phyloP scores from a whole-genome alignment of 2,329 filamentous ascomycete species.

The Phoma sp. region DNA sequence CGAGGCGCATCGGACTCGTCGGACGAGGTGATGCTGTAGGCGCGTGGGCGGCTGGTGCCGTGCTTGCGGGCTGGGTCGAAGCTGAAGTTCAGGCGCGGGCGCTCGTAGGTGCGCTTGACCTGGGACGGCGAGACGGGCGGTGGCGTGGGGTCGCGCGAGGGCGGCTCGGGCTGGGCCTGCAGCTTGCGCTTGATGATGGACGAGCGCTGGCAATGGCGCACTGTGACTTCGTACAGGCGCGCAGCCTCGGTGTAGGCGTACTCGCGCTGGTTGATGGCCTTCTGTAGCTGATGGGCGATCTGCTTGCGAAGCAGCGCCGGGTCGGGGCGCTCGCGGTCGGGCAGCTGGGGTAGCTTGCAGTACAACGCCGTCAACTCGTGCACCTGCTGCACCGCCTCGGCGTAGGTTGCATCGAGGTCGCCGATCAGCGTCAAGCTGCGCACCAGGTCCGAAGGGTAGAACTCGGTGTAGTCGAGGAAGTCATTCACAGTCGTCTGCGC shows the following conservation, averaged over 20 bases:
- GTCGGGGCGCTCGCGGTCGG: slow-evolving; percentile 50
- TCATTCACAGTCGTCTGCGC: slow-evolving; percentile 70
- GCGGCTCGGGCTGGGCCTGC: slow-evolving; percentile 64
- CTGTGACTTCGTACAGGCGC: slow-evolving; percentile 62
- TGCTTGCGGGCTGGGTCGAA: slow-evolving; percentile 34
- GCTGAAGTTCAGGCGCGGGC: slow-evolving; percentile 39
- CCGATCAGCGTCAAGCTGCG: slow-evolving; percentile 68
- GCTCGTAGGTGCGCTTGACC: slow-evolving; percentile 30
- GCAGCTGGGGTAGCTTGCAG: slow-evolving; percentile 58
- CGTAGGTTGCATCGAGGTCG: slow-evolving; percentile 55
- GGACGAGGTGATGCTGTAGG: slow-evolving; percentile 20
- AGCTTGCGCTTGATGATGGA: slow-evolving; percentile 67
- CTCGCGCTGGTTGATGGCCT: slow-evolving; percentile 62
- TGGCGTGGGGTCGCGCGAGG: slow-evolving; percentile 66
- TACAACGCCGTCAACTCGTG: slow-evolving; percentile 57
- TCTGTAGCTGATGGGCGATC: slow-evolving; percentile 62
- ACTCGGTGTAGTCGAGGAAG: slow-evolving; percentile 72
- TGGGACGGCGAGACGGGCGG: slow-evolving; percentile 52
- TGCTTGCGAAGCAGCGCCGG: slow-evolving; percentile 59
- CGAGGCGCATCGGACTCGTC: slow-evolving; percentile 26
- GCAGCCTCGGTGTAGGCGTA: slow-evolving; percentile 62
- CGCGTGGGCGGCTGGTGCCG: slow-evolving; percentile 24
- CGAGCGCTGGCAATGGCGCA: slow-evolving; percentile 63
- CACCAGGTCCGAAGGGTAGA: slow-evolving; percentile 68
- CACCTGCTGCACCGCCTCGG: slow-evolving; percentile 51